These are phyloP conservation scores for Clavispora phyllophila DNA, from an alignment of 805 yeast species.

Conservation along the genomic window DNA sequence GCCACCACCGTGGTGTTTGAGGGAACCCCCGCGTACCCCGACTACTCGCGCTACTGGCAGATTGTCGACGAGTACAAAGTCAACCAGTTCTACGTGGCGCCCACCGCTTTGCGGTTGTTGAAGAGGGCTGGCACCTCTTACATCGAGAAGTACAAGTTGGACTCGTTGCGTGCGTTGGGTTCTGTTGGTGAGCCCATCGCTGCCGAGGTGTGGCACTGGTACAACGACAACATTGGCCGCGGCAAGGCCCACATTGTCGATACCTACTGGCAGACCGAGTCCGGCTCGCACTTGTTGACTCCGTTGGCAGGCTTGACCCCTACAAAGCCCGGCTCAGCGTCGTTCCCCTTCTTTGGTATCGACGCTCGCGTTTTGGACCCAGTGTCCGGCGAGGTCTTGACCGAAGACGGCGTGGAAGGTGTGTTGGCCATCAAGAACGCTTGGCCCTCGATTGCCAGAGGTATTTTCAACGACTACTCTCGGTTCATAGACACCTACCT, in stretches of 20 bases:
- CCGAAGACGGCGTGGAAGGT: conserved; percentile 91
- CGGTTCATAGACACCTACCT: conserved; percentile 89
- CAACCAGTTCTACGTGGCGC: conserved; percentile 96
- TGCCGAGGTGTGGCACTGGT: conserved; percentile 98
- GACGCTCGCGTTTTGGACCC: conserved; percentile 91
- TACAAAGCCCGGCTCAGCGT: conserved; percentile 96
- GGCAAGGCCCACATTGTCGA: conserved; percentile 86
- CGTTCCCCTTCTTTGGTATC: conserved; percentile 94
- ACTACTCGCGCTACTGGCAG: conserved; percentile 94
- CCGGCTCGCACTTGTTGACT: conserved; percentile 92
- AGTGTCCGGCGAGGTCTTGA: conserved; percentile 76
- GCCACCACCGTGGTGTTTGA: conserved; percentile 91
- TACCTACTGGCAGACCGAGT: conserved; percentile 99
- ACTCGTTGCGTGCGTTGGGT: conserved; percentile 87
- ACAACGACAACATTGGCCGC: conserved; percentile 86
- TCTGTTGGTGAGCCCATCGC: conserved; percentile 99
- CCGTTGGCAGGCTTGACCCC: conserved; percentile 94
- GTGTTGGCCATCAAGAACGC: conserved; percentile 84
- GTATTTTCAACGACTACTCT: conserved; percentile 83
- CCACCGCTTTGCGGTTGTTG: conserved; percentile 92
- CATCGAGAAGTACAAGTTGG: conserved; percentile 74
- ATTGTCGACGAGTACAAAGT: conserved; percentile 88
- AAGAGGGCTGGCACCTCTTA: conserved; percentile 82
- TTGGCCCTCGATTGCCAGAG: conserved; percentile 99
- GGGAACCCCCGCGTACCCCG: conserved; percentile 97